Conservation (phyloP, 228 moss, liverwort and hornwort species). For the Sphagnum fallax region DNA sequence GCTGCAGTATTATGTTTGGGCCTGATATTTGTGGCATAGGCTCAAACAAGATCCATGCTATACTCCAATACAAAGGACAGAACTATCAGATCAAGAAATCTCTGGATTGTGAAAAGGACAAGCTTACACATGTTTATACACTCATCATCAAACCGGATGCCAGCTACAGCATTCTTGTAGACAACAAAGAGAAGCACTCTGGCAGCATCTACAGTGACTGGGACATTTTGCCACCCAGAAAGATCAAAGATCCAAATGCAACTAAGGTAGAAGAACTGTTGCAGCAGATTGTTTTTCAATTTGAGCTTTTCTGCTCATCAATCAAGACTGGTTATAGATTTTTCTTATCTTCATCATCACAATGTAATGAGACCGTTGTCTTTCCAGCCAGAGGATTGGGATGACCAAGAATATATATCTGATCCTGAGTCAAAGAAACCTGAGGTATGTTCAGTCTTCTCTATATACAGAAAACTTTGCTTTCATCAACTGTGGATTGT, state of each 20-base stretch:
- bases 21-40: conserved; percentile 86
- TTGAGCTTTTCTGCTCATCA: too few species aligned
- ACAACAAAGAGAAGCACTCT: conserved; percentile 74
- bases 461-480: too few species aligned
- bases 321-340: too few species aligned
- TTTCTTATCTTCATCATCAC: too few species aligned
- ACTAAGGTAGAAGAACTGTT: conserved; percentile 40
- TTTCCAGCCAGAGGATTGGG: conserved; percentile 83
- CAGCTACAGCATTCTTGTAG: conserved; percentile 79
- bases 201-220: conserved; percentile 80
- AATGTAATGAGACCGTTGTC: background rate
- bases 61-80: conserved; percentile 87
- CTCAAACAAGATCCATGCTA: conserved; percentile 84
- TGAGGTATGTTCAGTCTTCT: conserved; percentile 24
- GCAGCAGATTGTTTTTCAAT: too few species aligned
- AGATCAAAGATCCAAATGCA: conserved; percentile 57
- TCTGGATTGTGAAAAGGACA: conserved; percentile 76
- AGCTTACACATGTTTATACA: conserved; percentile 90
- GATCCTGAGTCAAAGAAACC: conserved; percentile 66
- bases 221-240: conserved; percentile 74
- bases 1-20: conserved; percentile 94
- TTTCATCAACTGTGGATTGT: too few species aligned
- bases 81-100: conserved; percentile 77
- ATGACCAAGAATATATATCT: conserved; percentile 69
- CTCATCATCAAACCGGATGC: conserved; percentile 81